These are phyloP conservation scores for Umbelopsis sp. DNA, from an alignment of 371 early-diverging fungal genomes.

Conservation along the genomic window DNA sequence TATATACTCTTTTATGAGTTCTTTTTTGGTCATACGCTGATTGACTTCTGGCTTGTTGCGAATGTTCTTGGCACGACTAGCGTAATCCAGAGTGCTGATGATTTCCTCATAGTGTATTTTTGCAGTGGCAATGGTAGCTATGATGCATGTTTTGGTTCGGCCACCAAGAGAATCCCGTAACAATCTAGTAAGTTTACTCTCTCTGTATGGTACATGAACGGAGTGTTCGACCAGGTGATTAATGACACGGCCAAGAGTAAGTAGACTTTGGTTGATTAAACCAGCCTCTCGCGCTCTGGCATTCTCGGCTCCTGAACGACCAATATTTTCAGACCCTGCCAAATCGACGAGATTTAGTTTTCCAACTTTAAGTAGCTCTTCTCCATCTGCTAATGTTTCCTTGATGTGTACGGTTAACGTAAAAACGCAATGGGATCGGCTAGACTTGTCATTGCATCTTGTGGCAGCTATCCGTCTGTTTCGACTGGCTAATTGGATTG, in stretches of 20 bases:
- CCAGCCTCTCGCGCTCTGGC: constrained; percentile 91
- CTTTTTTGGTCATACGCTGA: constrained; percentile 71
- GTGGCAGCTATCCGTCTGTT: constrained; percentile 88
- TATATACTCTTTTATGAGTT: constrained; percentile 75
- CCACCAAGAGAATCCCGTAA: constrained; percentile 97
- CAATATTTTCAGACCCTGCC: constrained; percentile 97
- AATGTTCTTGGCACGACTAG: constrained; percentile 92
- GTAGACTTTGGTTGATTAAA: constrained; percentile 86
- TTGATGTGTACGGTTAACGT: constrained; percentile 86
- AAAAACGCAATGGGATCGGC: constrained; percentile 95
- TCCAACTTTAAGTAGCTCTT: constrained; percentile 85
- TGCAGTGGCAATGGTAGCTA: constrained; percentile 91
- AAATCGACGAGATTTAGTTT: constrained; percentile 97
- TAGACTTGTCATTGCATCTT: constrained; percentile 87
- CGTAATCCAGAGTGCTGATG: constrained; percentile 93
- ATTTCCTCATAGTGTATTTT: constrained; percentile 84
- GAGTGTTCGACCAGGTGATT: constrained; percentile 83
- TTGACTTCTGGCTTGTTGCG: constrained; percentile 92
- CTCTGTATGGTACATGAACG: constrained; percentile 89
- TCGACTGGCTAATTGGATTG: constrained; percentile 75
- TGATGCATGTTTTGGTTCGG: constrained; percentile 91
- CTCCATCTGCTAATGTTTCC: constrained; percentile 77
- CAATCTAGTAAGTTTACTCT: constrained; percentile 94
- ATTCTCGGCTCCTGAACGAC: constrained; percentile 89
- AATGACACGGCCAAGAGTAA: constrained; percentile 94